phyloP scores from a whole-genome alignment of 108 stramenopile species.

The Asterionellopsis glacialis region DNA sequence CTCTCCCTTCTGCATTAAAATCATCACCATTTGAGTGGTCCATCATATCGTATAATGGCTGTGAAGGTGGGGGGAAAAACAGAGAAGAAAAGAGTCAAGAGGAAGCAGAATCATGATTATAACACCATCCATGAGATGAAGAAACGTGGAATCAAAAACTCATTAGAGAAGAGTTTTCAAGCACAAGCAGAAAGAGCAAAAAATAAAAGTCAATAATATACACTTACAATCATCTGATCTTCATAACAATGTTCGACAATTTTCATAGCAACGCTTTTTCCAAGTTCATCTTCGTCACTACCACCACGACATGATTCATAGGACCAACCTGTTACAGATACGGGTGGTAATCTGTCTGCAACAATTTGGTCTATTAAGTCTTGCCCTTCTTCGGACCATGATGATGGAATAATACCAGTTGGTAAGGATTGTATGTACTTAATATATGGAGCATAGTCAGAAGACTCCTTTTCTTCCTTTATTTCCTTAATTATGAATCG shows the following conservation, averaged over 20 bases:
- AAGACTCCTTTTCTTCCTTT: conserved; percentile 32
- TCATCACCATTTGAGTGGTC: conserved; percentile 53
- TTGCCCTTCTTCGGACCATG: conserved; percentile 47
- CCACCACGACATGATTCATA: conserved; percentile 19
- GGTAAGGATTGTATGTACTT: conserved; percentile 49
- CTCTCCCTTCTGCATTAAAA: conserved; percentile 13
- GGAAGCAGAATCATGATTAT: too few species aligned
- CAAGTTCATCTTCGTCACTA: conserved; percentile 21
- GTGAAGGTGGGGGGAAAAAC: too few species aligned
- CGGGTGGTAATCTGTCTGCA: background rate
- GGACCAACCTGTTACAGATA: conserved; percentile 4
- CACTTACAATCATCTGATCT: conserved; percentile 42
- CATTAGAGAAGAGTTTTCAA: too few species aligned
- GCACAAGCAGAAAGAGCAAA: too few species aligned
- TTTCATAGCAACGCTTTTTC: conserved; percentile 35
- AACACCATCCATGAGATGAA: too few species aligned
- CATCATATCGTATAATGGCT: conserved; percentile 65
- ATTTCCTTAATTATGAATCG: too few species aligned
- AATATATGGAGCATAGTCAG: conserved; percentile 59
- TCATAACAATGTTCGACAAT: conserved; percentile 55
- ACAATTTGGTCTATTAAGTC: conserved; percentile 29
- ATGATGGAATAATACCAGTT: conserved; percentile 27
- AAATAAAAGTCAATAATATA: too few species aligned
- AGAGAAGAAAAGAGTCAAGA: too few species aligned
- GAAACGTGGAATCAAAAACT: too few species aligned